Base-by-base conservation (phyloP, 106 monocot genomes). In the Dendrobium catenatum region DNA sequence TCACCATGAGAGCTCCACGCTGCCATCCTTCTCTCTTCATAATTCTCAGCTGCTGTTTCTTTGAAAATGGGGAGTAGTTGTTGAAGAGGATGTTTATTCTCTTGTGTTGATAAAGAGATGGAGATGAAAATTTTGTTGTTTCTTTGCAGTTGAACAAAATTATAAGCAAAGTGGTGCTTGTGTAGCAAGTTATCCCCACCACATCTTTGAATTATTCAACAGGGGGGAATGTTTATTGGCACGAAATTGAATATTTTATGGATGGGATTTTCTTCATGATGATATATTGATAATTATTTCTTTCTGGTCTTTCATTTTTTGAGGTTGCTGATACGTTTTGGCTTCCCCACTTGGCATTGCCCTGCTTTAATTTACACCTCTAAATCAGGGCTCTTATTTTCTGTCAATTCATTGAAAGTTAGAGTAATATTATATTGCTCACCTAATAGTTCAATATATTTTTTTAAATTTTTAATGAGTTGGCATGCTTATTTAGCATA, bases 1-100 rank as follows among this genome's bases (percentile, higher is more conserved):
- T 81, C 40, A 78, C 85, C 73, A 1, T 64, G 24, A 22, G 64
- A 64, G 54, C 76, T 5, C 93, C 95, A 73, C 89, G 95, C 55
- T 93, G 90, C 68, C 83, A 29, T 40, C 95, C 95, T 66, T 95
- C 95, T 76, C 95, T 89, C 86, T 83, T 94, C 91, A 94, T 94
- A 80, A 81, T 73, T 68, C 15, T 15, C 1, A 11, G 54, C 74
- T 79, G 58, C 31, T 56, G 33, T 55, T 79, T 76, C 76, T 26
- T 73, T 42, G 22, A 17, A 42, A 40, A 40, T 17, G 11, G 18
- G 41, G 42, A 73, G 73, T 40, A 15, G 1, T 73, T 73, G 72
- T 73, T 73, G 72, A 41, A 11, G 41, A 73, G 18, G 72, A 31
- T 4, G 20, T 7, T 61, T 61, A n/a, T 56, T 58, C 58, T 58